phyloP scores from a whole-genome alignment of 139 green algal species.

The Asterochloris sp. region DNA sequence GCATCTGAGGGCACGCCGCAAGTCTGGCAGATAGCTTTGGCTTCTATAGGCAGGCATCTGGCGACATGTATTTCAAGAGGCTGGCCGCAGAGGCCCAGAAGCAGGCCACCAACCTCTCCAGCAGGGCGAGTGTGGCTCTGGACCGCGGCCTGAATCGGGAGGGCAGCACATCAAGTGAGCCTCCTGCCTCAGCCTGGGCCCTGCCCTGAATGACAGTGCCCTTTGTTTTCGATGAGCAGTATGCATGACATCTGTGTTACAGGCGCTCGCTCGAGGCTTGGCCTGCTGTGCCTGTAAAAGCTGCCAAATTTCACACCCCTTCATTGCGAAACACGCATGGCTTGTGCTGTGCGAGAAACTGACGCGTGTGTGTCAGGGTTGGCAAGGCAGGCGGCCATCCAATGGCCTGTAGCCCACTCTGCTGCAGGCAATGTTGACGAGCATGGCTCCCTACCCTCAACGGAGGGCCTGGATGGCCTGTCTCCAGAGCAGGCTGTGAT shows the following conservation, averaged over 20 bases:
- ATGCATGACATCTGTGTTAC: background rate
- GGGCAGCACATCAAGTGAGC: too few species aligned
- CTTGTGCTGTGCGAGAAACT: background rate
- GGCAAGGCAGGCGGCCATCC: too few species aligned
- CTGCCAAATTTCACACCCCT: background rate
- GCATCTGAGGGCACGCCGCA: background rate
- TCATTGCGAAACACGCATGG: background rate
- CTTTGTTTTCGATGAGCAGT: background rate
- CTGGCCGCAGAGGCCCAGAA: constrained; percentile 11
- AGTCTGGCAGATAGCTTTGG: background rate
- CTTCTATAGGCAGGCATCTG: background rate
- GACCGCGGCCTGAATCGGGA: background rate
- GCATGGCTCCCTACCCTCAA: too few species aligned
- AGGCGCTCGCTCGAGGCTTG: background rate
- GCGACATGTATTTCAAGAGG: constrained; percentile 1
- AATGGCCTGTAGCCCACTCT: too few species aligned
- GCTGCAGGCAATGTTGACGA: too few species aligned
- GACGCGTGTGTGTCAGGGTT: too few species aligned
- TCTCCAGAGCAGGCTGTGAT: constrained; percentile 14
- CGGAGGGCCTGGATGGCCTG: background rate
- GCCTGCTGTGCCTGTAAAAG: background rate
- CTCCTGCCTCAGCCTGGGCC: too few species aligned
- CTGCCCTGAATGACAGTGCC: too few species aligned
- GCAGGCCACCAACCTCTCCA: background rate
- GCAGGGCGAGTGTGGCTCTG: background rate